Conservation (phyloP, 2,329 filamentous ascomycete genomes). For the Pezicula radicicola region DNA sequence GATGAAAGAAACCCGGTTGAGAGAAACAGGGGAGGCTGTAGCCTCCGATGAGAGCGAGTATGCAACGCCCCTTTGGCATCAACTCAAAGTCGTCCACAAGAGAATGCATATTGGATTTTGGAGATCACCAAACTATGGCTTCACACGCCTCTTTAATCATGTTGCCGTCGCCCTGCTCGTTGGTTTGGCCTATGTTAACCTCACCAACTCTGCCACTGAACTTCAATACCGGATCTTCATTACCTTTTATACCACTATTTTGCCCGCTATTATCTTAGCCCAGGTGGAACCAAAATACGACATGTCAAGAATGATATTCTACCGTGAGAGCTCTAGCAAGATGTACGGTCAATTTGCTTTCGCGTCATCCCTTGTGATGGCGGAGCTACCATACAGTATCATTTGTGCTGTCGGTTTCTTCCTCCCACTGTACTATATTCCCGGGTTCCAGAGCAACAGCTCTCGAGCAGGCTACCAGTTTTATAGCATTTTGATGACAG, state of each 20-base stretch:
- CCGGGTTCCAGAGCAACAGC: constrained; percentile 62
- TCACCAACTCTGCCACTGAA: constrained; percentile 71
- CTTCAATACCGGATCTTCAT: constrained; percentile 86
- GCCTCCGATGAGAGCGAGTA: constrained; percentile 65
- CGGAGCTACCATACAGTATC: constrained; percentile 81
- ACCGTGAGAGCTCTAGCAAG: constrained; percentile 81
- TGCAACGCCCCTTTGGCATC: constrained; percentile 75
- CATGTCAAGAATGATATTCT: constrained; percentile 76
- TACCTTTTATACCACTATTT: constrained; percentile 84
- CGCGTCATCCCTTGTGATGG: constrained; percentile 71
- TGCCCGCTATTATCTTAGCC: constrained; percentile 78
- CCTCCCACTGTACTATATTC: constrained; percentile 80
- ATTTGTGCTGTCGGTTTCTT: constrained; percentile 80
- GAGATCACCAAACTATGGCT: constrained; percentile 85
- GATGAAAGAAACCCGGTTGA: constrained; percentile 51
- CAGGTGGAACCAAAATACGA: constrained; percentile 79
- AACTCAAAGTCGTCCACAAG: constrained; percentile 70
- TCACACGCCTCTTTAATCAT: constrained; percentile 84
- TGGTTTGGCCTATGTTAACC: constrained; percentile 74
- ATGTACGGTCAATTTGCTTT: constrained; percentile 84
- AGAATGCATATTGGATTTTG: constrained; percentile 79
- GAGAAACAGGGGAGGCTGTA: constrained; percentile 35
- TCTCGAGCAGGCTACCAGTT: constrained; percentile 81
- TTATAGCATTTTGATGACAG: constrained; percentile 78
- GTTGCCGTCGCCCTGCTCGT: constrained; percentile 74